A percentile compares a stretch with the other conserved stretches of the same genome.
These are phyloP conservation scores for Mucuna pruriens DNA, from an alignment of 306 rosid species.

Conservation along the genomic window DNA sequence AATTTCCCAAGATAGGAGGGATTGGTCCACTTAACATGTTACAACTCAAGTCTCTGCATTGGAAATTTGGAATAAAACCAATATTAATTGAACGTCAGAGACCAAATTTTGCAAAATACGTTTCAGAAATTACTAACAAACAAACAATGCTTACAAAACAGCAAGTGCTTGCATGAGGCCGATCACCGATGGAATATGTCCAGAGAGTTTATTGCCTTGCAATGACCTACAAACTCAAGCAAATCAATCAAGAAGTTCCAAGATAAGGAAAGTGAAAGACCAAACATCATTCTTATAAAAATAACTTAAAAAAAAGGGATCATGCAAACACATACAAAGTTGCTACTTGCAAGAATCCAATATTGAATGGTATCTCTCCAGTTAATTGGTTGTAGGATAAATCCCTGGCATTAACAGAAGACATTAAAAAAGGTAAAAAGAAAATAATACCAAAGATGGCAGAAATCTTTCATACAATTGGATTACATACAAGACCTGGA, in stretches of 20 bases:
- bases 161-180: conserved; percentile 99
- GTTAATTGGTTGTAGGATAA: conserved; percentile 79
- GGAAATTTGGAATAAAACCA: neutral
- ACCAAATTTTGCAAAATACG: neutral
- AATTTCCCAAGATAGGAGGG: conserved; percentile 90
- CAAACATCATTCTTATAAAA: neutral
- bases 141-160: conserved; percentile 73
- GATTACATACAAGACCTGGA: conserved; percentile 97
- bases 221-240: conserved; percentile 63
- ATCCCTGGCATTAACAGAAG: conserved; percentile 61
- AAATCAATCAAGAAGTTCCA: conserved; percentile 26
- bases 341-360: conserved; percentile 91
- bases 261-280: neutral
- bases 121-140: conserved; percentile 7
- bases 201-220: conserved; percentile 91
- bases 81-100: neutral
- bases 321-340: conserved; percentile 64
- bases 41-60: conserved; percentile 85
- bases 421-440: conserved; percentile 11
- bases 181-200: conserved; percentile 81
- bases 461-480: conserved; percentile 12
- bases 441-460: neutral
- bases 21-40: conserved; percentile 80
- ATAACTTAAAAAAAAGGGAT: neutral
- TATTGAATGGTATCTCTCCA: conserved; percentile 87